Base-by-base conservation (phyloP, 345 rosid genomes). In the Gossypium longicalyx region DNA sequence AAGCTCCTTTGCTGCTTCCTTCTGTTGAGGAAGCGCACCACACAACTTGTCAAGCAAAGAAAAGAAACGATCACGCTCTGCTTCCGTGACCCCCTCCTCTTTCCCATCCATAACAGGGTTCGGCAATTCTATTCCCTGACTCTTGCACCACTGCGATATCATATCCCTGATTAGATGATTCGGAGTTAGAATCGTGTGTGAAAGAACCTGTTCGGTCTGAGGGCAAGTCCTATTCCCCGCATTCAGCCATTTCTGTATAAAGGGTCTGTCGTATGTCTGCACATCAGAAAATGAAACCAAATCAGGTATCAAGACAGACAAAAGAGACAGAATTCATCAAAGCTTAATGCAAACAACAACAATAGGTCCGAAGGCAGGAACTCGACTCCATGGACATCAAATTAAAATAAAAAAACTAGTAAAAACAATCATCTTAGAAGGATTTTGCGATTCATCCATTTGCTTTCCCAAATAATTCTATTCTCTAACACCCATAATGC, bases 191-290 rank as follows among this genome's bases (percentile, higher is more conserved):
- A 77, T 72, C 4, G 93, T 80, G 78, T 91, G 88, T 4, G 96
- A 86, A 69, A 95, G 87, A 54, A 95, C 99, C 78, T 95, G 97
- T 64, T 93, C 83, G 38, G 97, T 91, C 70, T 71, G 82, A 43
- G 99, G 99, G 79, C 99, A 95, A 48, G 96, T 91, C 75, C 94
- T 68, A 58, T 90, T 95, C 47, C 97, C 98, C 3, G 90, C 82
- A 72, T 86, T 90, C 70, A 95, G 77, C 98, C 97, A 95, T 77
- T 88, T 93, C 87, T 85, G 87, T 34, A 95, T 95, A 51, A 86
- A 93, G 10, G 86, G 82, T 78, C 90, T 83, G 49, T 95, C 99
- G 22, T 86, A 95, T 10, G 99, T 95, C 99, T 95, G 92, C 82
- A 86, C 54, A 73, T 65, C 16, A 19, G 71, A 52, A 75, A 67